Conservation (phyloP, 2,329 filamentous ascomycete genomes). For the Akanthomyces dipterigenus region DNA sequence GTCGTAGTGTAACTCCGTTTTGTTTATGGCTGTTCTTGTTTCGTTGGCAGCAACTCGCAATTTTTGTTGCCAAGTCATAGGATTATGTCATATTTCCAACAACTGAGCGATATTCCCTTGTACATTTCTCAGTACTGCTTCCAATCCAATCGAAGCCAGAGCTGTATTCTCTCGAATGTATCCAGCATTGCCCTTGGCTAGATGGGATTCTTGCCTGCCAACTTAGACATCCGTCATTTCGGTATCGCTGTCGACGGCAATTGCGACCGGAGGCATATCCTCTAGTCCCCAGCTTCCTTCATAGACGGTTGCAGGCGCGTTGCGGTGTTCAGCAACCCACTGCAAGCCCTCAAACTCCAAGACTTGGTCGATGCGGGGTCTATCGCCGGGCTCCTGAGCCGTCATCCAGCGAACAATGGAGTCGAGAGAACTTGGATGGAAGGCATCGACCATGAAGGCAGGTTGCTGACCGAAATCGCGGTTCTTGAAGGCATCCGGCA, state of each 20-base stretch:
- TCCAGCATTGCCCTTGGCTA: conserved; percentile 4
- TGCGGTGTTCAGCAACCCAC: conserved; percentile 72
- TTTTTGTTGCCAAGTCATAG: not conserved
- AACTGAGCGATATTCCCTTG: not conserved
- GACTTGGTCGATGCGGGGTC: conserved; percentile 69
- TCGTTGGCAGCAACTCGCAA: not conserved
- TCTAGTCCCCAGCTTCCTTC: conserved; percentile 93
- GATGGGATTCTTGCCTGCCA: conserved; percentile 9
- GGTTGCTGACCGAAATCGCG: conserved; percentile 59
- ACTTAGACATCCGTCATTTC: conserved; percentile 54
- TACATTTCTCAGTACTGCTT: conserved; percentile 9
- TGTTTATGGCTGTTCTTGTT: not conserved
- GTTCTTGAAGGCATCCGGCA: conserved; percentile 42
- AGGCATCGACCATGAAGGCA: conserved; percentile 77
- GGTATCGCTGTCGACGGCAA: conserved; percentile 38
- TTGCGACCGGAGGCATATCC: conserved; percentile 36
- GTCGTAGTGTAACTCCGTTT: not conserved
- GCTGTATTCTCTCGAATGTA: not conserved
- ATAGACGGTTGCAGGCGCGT: conserved; percentile 86
- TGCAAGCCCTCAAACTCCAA: conserved; percentile 65
- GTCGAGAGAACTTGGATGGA: conserved; percentile 70
- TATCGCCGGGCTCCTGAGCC: conserved; percentile 60
- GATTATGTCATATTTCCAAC: conserved; percentile 1
- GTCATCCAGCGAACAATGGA: conserved; percentile 86
- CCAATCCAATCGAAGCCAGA: conserved; percentile 7